A percentile compares a stretch with the other conserved stretches of the same genome.
phyloP scores from a whole-genome alignment of 306 rosid species.

The Malus sylvestris region DNA sequence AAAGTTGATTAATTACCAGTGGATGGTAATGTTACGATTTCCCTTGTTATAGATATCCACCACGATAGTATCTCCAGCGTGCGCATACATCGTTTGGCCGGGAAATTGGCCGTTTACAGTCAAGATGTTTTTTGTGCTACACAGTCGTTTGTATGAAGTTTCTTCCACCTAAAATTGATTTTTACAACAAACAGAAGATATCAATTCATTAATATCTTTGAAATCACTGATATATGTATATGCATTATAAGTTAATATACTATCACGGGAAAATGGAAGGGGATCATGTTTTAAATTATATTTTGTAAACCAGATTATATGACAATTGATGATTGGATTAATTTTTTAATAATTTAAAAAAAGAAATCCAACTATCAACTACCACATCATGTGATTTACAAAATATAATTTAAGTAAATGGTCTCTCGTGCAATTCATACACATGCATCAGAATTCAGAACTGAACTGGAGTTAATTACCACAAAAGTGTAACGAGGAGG shows the following conservation, averaged over 20 bases:
- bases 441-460: not conserved
- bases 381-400: no score
- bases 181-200: not conserved
- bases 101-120: conserved; percentile 45
- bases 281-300: no score
- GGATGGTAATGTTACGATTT: conserved; percentile 40
- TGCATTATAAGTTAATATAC: no score
- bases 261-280: no score
- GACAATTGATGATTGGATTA: no score
- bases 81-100: conserved; percentile 34
- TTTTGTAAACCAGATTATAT: no score
- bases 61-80: conserved; percentile 31
- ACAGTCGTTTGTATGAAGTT: conserved; percentile 16
- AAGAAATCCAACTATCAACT: not conserved
- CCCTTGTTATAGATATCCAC: conserved; percentile 36
- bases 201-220: not conserved
- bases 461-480: conserved; percentile 1
- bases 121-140: conserved; percentile 39
- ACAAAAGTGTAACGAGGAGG: conserved; percentile 16
- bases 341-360: no score
- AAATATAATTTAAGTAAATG: no score
- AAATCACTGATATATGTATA: not conserved
- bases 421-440: no score
- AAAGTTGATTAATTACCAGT: conserved; percentile 29
- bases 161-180: conserved; percentile 14